phyloP scores from a whole-genome alignment of 495 filamentous ascomycete genomes.

The Penicillium fimorum region DNA sequence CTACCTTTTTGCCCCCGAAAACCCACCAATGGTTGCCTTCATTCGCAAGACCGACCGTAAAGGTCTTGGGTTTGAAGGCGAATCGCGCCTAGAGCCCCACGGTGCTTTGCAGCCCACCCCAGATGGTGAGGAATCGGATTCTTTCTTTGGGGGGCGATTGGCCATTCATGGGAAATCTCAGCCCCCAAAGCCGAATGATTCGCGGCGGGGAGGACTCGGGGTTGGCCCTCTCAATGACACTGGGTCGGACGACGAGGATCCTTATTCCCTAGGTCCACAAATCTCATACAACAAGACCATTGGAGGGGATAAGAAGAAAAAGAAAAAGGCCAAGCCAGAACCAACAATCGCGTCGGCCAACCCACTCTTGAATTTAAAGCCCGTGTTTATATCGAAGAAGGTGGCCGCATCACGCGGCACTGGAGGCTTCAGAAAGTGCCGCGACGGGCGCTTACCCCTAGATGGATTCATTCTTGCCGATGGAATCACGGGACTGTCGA shows the following conservation, averaged over 20 bases:
- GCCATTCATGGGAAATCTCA: conserved; percentile 30
- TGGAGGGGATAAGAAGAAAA: conserved; percentile 84
- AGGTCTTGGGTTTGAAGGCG: conserved; percentile 77
- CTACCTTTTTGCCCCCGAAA: conserved; percentile 86
- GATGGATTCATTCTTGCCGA: conserved; percentile 82
- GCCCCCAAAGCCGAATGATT: conserved; percentile 48
- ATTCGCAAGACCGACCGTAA: conserved; percentile 73
- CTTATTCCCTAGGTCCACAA: conserved; percentile 85
- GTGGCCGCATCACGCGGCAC: conserved; percentile 53
- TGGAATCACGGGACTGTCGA: conserved; percentile 48
- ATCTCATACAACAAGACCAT: conserved; percentile 87
- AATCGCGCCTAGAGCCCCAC: conserved; percentile 51
- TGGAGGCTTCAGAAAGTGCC: conserved; percentile 70
- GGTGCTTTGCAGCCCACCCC: conserved; percentile 36
- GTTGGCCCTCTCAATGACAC: conserved; percentile 91
- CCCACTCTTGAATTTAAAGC: conserved; percentile 64
- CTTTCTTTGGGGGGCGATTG: conserved; percentile 43
- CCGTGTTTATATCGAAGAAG: conserved; percentile 79
- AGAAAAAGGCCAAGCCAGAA: conserved; percentile 52
- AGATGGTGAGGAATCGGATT: conserved; percentile 51
- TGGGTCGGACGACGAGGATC: conserved; percentile 96
- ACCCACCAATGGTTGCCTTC: conserved; percentile 74
- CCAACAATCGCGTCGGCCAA: conserved; percentile 51
- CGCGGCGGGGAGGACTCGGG: conserved; percentile 68
- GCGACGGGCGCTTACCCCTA: conserved; percentile 83